phyloP scores from a whole-genome alignment of 2,329 filamentous ascomycete species.

The Xylariaceae sp. region DNA sequence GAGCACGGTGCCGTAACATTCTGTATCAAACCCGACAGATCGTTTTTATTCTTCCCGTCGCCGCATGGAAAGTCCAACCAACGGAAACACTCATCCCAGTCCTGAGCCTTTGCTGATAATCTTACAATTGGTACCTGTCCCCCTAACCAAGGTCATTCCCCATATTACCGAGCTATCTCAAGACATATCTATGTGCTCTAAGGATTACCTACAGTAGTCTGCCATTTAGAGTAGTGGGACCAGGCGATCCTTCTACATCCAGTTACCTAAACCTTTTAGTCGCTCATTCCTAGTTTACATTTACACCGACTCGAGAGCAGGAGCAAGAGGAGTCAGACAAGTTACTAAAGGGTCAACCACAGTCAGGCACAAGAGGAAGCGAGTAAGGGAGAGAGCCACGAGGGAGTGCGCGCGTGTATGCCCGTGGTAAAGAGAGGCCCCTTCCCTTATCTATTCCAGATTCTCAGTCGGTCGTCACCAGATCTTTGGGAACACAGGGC shows the following conservation, averaged over 20 bases:
- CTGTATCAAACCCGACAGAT: too few species aligned
- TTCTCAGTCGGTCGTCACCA: background rate
- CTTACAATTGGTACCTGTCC: too few species aligned
- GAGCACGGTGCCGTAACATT: too few species aligned
- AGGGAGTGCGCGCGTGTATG: too few species aligned
- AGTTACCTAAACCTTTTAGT: background rate
- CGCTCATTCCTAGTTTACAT: background rate
- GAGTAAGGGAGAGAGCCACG: background rate
- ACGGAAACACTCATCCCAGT: too few species aligned
- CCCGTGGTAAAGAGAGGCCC: background rate
- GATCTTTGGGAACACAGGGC: background rate
- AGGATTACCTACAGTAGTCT: background rate
- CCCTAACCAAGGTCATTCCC: too few species aligned
- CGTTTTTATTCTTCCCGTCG: too few species aligned
- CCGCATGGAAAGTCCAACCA: too few species aligned
- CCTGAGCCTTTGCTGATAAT: too few species aligned
- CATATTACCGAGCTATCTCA: too few species aligned
- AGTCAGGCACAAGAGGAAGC: background rate
- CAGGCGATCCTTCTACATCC: background rate
- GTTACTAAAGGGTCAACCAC: background rate
- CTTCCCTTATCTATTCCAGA: background rate
- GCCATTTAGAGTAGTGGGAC: background rate
- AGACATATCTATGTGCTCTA: background rate
- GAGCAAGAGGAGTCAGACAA: background rate
- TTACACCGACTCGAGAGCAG: background rate